Evolutionary conservation across 2,329 filamentous ascomycete genomes (phyloP), one percentile per base, ranked within the genome.

Genomic region (Drechslerella stenobrocha): DNA sequence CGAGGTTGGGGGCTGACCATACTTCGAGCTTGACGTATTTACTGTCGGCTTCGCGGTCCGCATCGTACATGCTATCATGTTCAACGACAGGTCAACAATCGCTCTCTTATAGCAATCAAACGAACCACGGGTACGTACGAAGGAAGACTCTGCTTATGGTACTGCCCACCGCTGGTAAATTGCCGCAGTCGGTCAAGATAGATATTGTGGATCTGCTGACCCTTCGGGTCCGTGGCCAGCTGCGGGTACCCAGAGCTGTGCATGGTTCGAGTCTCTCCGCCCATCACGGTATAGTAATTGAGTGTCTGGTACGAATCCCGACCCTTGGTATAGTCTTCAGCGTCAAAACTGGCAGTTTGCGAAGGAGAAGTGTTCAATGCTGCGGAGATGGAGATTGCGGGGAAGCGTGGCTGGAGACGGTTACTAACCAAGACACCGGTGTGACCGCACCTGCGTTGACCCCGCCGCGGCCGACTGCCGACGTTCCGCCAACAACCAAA

Each of bases 1-100:
- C 81, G 51, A 89, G 84, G 73, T 86, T 80, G 1, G 91, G 91
- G 11, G 90, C 89, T 59, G 88, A 86, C 83, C 91, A 96, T 61
- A 90, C 89, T 64, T 82, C 89, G 60, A 98, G 85, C 78, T 90
- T 87, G 74, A 97, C 84, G 75, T 92, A 82, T 24, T 89, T 83
- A 70, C 84, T 79, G 71, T 90, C 90, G 7, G 85, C 85, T 58
- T 80, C 79, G 61, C 79, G 78, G 26, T 69, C 61, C 28, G 52
- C 30, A 35, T 50, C 53, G 52, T 70, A 69, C 69, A 70, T 69
- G 24, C 63, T 69, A 52, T 23, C 60, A 48, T 5, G 3, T 37
- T 3, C 13, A 13, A 37, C 34, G 34, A 13, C 34, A 37, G 11
- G n/a, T n/a, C 9, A 47, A 55, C 11, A 6, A 13, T 32, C 6